Evolutionary conservation across 2,329 filamentous ascomycete species (phyloP).

Genomic region (Lasiodiplodia theobromae): DNA sequence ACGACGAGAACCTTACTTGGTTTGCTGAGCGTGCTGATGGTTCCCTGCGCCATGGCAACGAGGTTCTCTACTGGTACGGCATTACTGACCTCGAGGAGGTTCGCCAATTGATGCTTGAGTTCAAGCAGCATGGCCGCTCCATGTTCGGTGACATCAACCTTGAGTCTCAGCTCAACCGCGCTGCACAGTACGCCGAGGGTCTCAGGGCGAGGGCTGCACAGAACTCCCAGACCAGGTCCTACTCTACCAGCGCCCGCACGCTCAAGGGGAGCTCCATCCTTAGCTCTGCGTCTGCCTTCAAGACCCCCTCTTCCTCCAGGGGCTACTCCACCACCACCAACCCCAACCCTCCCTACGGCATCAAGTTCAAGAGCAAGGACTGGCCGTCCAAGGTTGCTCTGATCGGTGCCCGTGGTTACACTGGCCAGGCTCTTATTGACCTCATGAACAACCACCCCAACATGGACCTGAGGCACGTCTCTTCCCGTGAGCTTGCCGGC

Average conservation of each 20-base stretch:
- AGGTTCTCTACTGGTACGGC: slow-evolving; percentile 88
- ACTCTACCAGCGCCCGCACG: slow-evolving; percentile 64
- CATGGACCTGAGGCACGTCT: slow-evolving; percentile 90
- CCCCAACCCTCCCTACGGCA: slow-evolving; percentile 87
- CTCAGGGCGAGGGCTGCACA: slow-evolving; percentile 61
- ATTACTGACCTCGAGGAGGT: slow-evolving; percentile 83
- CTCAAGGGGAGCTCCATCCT: slow-evolving; percentile 15
- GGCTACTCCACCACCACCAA: slow-evolving; percentile 73
- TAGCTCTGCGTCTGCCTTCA: slow-evolving; percentile 10
- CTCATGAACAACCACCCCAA: slow-evolving; percentile 87
- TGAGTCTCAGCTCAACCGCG: slow-evolving; percentile 81
- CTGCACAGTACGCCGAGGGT: slow-evolving; percentile 72
- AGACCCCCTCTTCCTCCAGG: slow-evolving; percentile 43
- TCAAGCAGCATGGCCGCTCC: slow-evolving; percentile 79
- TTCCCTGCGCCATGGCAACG: slow-evolving; percentile 82
- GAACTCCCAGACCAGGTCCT: slow-evolving; percentile 69
- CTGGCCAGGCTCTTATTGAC: slow-evolving; percentile 86
- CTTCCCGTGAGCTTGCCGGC: slow-evolving; percentile 88
- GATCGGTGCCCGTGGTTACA: slow-evolving; percentile 93
- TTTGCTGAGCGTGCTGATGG: slow-evolving; percentile 98
- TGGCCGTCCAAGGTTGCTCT: slow-evolving; percentile 81
- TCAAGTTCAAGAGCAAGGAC: slow-evolving; percentile 85
- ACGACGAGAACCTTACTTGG: slow-evolving; percentile 97
- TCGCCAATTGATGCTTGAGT: slow-evolving; percentile 82
- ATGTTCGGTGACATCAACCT: slow-evolving; percentile 92